These are phyloP conservation scores for Hyphopichia wangnamkhiaoensis DNA, from an alignment of 1,139 yeast species.

Conservation along the genomic window DNA sequence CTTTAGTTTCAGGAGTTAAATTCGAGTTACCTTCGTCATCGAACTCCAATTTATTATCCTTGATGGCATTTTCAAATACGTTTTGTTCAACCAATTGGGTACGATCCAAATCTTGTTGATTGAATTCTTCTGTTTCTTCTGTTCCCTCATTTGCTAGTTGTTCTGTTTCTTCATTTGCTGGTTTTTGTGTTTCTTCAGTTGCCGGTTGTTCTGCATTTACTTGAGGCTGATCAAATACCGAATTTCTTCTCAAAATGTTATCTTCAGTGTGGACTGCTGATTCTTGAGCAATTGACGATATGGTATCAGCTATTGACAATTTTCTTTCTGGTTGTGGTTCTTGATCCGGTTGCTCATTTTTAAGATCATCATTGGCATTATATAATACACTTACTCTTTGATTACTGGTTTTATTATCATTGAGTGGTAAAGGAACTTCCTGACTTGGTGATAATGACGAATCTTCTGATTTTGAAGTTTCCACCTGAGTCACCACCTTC, in stretches of 20 bases:
- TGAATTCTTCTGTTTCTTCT: not conserved
- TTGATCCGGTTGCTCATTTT: not conserved
- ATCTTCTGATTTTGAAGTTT: conserved; percentile 1
- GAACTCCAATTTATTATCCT: conserved; percentile 11
- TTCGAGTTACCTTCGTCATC: conserved; percentile 2
- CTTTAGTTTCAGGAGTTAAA: conserved; percentile 1
- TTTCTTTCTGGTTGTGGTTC: not conserved
- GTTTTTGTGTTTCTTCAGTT: not conserved
- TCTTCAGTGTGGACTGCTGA: conserved; percentile 15
- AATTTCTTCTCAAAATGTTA: conserved; percentile 11
- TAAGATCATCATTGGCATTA: conserved; percentile 1
- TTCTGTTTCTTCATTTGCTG: not conserved
- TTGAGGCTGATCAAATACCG: conserved; percentile 3
- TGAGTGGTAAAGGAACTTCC: not conserved
- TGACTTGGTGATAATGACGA: not conserved
- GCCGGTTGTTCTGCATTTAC: not conserved
- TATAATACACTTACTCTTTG: conserved; percentile 4
- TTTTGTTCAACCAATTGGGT: conserved; percentile 8
- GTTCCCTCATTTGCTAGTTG: not conserved
- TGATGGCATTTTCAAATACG: conserved; percentile 13
- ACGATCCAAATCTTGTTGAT: not conserved
- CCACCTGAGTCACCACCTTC: not conserved
- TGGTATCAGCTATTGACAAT: conserved; percentile 13
- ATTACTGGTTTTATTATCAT: conserved; percentile 1
- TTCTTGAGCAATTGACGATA: conserved; percentile 14